A percentile compares a stretch with the other conserved stretches of the same genome.
These are phyloP conservation scores for Backusella australiensis DNA, from an alignment of 192 early-diverging fungal species.

Conservation along the genomic window DNA sequence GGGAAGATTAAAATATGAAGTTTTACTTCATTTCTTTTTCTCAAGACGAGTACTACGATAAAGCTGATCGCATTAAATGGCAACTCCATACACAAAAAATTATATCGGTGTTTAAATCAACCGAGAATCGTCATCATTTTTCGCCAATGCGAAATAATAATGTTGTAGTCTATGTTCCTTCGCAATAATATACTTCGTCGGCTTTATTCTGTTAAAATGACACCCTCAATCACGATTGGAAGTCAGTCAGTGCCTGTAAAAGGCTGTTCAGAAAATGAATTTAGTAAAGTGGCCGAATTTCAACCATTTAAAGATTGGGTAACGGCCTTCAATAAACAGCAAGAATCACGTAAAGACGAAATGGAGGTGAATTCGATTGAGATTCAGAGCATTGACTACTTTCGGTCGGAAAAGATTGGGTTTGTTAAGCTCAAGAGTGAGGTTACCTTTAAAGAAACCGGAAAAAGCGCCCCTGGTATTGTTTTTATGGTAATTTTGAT, in stretches of 20 bases:
- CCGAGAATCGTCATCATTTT: background rate
- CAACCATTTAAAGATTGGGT: conserved; percentile 62
- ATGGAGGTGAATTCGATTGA: conserved; percentile 50
- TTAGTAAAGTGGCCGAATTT: conserved; percentile 43
- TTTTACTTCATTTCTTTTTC: background rate
- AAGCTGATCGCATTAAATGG: no score
- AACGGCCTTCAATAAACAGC: conserved; percentile 38
- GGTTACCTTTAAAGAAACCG: conserved; percentile 46
- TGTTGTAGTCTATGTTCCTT: background rate
- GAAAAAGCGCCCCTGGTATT: conserved; percentile 62
- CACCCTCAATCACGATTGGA: conserved; percentile 14
- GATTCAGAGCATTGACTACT: conserved; percentile 75
- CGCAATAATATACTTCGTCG: background rate
- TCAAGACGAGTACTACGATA: background rate
- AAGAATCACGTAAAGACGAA: conserved; percentile 15
- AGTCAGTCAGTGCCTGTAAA: conserved; percentile 23
- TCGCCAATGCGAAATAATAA: background rate
- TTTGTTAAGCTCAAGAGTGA: conserved; percentile 73
- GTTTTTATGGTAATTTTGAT: conserved; percentile 65
- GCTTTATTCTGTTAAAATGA: conserved; percentile 9
- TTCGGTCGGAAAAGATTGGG: conserved; percentile 60
- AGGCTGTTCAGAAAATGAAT: conserved; percentile 10
- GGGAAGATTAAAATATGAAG: background rate
- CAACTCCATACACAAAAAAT: no score
- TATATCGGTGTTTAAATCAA: background rate